Evolutionary conservation across 2,329 filamentous ascomycete genomes (phyloP), one percentile per base, ranked within the genome.

Genomic region (Canariomyces notabilis): DNA sequence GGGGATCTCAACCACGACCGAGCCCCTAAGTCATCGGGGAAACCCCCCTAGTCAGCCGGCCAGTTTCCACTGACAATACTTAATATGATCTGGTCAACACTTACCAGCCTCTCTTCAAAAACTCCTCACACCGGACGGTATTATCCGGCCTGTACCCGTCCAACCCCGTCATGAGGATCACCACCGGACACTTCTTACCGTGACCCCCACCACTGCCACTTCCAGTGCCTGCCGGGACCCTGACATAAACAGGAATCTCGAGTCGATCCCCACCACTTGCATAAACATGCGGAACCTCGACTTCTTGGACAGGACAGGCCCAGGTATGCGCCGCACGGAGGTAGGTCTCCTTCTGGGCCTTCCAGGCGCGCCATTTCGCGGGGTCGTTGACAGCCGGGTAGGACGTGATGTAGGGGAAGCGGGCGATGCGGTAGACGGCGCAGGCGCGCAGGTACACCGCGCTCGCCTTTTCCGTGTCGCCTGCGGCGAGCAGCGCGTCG

Each of bases 361-460:
- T 68, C 77, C 83, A 89, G 1, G 83, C 83, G 21, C 72, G 61
- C 53, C 78, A 75, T 64, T 89, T 82, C 38, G 64, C 60, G 1
- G 63, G 60, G 35, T 68, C 67, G 54, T 57, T 70, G 33, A 68
- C 50, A 2, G 49, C 41, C 0, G 72, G 70, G 40, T 63, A 67
- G 3, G 60, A 53, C 3, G 67, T 64, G 53, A 76, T 68, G 55
- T 76, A 75, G 3, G 85, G 85, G 59, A 89, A 89, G 14, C 85
- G 75, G 0, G 82, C 75, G 54, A 89, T 88, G 42, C 85, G 76
- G 63, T 86, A 83, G n/a, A 89, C 72, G 20, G 82, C 80, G 18
- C 83, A 84, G 5, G 82, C 82, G 18, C 85, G 79, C n/a, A 87
- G 72, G 63, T 82, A 87, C 15, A 84, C 70, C 29, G 76, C 75